Percentiles rank a stretch among this genome's conserved stretches.
These are phyloP conservation scores for Tylopilus subfusipes DNA, from an alignment of 768 basidiomycete genomes.

Conservation along the genomic window DNA sequence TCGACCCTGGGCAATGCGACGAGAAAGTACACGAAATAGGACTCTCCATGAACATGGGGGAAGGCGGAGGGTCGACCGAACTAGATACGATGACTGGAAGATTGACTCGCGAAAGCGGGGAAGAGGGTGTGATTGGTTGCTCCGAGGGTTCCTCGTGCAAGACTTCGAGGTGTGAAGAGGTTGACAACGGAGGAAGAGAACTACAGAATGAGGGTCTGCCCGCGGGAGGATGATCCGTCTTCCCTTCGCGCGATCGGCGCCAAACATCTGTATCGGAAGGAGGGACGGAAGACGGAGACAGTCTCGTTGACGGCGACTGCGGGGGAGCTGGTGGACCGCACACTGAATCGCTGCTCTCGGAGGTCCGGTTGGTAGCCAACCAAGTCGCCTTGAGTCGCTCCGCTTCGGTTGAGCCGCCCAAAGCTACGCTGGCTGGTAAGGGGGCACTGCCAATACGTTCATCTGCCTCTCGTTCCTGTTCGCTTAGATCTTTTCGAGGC, in stretches of 20 bases:
- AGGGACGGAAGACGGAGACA: constrained; percentile 3
- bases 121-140: constrained; percentile 16
- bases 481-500: constrained; percentile 35
- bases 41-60: constrained; percentile 18
- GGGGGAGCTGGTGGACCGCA: background rate
- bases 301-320: background rate
- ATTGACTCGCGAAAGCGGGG: background rate
- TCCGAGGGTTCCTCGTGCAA: constrained; percentile 29
- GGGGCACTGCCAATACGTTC: constrained; percentile 38
- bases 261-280: background rate
- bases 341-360: constrained; percentile 27
- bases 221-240: constrained; percentile 5
- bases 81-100: constrained; percentile 23
- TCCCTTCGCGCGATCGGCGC: constrained; percentile 11
- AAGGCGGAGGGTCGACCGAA: constrained; percentile 3
- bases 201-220: constrained; percentile 25
- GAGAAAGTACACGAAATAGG: constrained; percentile 26
- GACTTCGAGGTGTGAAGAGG: constrained; percentile 27
- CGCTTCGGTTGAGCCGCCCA: constrained; percentile 41
- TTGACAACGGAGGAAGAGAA: constrained; percentile 23
- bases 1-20: constrained; percentile 15
- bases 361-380: constrained; percentile 39
- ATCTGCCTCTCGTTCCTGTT: constrained; percentile 41
- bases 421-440: constrained; percentile 22
- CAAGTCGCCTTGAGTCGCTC: constrained; percentile 52